Percentiles rank a stretch among this genome's conserved stretches.
Evolutionary conservation across 352 stramenopile species (phyloP).

Genomic region (Saprolegnia diclina): DNA sequence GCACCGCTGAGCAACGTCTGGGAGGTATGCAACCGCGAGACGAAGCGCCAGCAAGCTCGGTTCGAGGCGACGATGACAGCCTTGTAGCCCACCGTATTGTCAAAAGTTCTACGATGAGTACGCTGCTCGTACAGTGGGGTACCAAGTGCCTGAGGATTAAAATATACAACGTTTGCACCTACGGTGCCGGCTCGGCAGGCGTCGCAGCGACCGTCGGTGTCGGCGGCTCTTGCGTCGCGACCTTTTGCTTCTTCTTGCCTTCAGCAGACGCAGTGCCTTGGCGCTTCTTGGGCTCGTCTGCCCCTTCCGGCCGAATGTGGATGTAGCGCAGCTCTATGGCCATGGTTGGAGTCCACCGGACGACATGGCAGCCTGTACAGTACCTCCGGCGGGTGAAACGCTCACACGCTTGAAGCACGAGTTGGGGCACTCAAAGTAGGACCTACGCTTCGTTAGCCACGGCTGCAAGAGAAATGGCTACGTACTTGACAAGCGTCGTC

Average conservation of each 20-base stretch:
- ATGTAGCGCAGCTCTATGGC: conserved; percentile 16
- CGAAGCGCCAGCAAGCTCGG: conserved; percentile 14
- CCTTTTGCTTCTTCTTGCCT: conserved; percentile 26
- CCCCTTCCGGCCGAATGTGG: conserved; percentile 11
- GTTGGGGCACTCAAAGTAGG: conserved; percentile 19
- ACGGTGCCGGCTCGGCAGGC: background rate
- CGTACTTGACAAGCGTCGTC: conserved; percentile 53
- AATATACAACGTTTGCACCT: background rate
- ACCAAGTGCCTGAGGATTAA: no score
- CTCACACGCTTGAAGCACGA: conserved; percentile 19
- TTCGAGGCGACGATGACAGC: background rate
- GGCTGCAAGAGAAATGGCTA: background rate
- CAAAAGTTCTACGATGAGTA: no score
- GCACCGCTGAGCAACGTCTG: conserved; percentile 22
- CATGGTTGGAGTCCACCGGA: background rate
- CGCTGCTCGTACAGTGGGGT: no score
- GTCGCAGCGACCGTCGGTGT: background rate
- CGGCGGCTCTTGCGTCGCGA: background rate
- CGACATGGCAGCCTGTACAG: background rate
- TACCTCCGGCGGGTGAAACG: conserved; percentile 19
- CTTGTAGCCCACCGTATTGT: background rate
- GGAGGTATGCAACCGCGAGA: conserved; percentile 18
- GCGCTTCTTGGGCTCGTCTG: conserved; percentile 18
- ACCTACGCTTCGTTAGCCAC: background rate
- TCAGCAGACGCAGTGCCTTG: background rate